Evolutionary conservation across 495 filamentous ascomycete species (phyloP).

Genomic region (Penicillium paxilli): DNA sequence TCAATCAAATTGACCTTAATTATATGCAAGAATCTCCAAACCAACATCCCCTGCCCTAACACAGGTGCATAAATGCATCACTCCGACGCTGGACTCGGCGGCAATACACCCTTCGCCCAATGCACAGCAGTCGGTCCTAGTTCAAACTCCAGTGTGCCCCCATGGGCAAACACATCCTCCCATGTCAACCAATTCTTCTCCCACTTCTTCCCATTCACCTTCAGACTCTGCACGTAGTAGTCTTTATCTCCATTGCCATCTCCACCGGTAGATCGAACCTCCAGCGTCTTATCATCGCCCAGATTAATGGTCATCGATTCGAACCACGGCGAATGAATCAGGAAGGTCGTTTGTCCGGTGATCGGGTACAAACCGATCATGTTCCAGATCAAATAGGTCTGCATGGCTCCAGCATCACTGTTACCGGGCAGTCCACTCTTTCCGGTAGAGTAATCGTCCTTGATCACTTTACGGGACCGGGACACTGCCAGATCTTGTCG

Average conservation of each 20-base stretch:
- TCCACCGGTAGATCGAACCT: slow-evolving; percentile 45
- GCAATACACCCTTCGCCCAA: slow-evolving; percentile 51
- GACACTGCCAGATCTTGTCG: slow-evolving; percentile 54
- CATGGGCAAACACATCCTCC: slow-evolving; percentile 54
- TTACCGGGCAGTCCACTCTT: slow-evolving; percentile 54
- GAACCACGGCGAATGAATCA: slow-evolving; percentile 59
- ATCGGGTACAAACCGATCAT: slow-evolving; percentile 62
- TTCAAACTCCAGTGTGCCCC: slow-evolving; percentile 56
- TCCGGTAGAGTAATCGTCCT: slow-evolving; percentile 36
- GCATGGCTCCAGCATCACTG: slow-evolving; percentile 59
- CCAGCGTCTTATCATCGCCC: slow-evolving; percentile 42
- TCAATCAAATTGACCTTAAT: too few species aligned
- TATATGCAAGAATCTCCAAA: background rate
- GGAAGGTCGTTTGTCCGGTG: slow-evolving; percentile 54
- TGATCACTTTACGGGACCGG: slow-evolving; percentile 37
- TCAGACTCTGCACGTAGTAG: slow-evolving; percentile 49
- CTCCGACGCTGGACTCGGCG: slow-evolving; percentile 52
- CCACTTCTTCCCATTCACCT: slow-evolving; percentile 51
- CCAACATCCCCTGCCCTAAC: background rate
- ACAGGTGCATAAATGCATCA: background rate
- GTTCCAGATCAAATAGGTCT: slow-evolving; percentile 61
- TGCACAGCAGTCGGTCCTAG: slow-evolving; percentile 42
- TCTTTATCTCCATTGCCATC: slow-evolving; percentile 38
- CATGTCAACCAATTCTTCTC: slow-evolving; percentile 53
- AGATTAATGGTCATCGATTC: slow-evolving; percentile 49